Base-by-base conservation (phyloP, 257 asterid species). In the Verbascum thapsus region DNA sequence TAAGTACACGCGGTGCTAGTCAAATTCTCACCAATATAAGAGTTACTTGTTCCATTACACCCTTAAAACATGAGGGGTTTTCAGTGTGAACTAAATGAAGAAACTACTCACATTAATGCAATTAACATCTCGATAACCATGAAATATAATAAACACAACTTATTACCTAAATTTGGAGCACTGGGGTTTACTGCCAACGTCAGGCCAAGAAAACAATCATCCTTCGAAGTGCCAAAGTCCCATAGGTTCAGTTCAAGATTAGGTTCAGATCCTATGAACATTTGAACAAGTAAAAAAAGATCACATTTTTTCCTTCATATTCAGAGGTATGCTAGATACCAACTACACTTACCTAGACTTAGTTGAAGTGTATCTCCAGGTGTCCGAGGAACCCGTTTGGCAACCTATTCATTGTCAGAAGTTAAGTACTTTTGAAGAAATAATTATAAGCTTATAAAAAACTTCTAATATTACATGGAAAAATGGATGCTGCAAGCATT, bases 201-300 rank as follows among this genome's bases (percentile, higher is more conserved):
- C 90, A 91, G 79, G 63, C 95, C 96, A 73, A 91, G 98, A 80
- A 78, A 88, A 73, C 96, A 89, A 71, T 86, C 95, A 71, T 91
- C 95, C 38, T 38, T 59, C 69, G 83, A 63, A 60, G 82, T 53
- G 59, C 90, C 91, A 64, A 83, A 91, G 84, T 84, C 81, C 95
- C 98, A 86, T 61, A 91, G 91, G 87, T 81, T 88, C 83, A 91
- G 88, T 68, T 91, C 98, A 77, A 91, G 98, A 80, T 91, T 91
- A 53, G 98, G 98, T 71, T 78, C 83, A 65, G 90, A 68, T 59
- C 88, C 98, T 91, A 79, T 71, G 73, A 44, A 63, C 50, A 62
- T 40, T 20, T 38, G 10, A 41, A 43, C 13, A 52, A 18, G 39
- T 43, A 53, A 81, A 71, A 64, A 48, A 2, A 41, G 23, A 65